These are phyloP conservation scores for Amaranthus cruentus DNA, from an alignment of 148 eudicot species.

Conservation along the genomic window DNA sequence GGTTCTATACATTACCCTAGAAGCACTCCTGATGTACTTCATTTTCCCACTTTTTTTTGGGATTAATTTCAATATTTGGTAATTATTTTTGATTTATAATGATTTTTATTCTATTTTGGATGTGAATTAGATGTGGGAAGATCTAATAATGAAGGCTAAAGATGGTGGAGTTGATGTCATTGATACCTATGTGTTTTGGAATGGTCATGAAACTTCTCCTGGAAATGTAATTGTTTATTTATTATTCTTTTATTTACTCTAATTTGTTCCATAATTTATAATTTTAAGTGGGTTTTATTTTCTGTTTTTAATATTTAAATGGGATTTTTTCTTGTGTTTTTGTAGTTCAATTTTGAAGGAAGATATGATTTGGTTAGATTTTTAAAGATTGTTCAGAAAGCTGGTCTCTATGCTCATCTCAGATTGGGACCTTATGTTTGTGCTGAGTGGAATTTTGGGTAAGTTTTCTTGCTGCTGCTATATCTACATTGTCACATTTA, in stretches of 20 bases:
- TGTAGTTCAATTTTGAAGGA: slow-evolving; percentile 82
- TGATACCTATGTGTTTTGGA: slow-evolving; percentile 92
- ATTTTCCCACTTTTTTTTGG: not conserved
- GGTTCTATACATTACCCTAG: slow-evolving; percentile 91
- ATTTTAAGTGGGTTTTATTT: not conserved
- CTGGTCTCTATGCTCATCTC: slow-evolving; percentile 85
- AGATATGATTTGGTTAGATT: slow-evolving; percentile 77
- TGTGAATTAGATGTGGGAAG: slow-evolving; percentile 79
- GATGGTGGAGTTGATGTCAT: slow-evolving; percentile 78
- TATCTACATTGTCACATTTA: no score
- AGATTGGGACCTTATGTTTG: slow-evolving; percentile 90
- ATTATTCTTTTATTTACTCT: not conserved
- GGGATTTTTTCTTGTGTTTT: not conserved
- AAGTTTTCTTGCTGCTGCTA: not conserved
- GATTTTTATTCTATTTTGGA: not conserved
- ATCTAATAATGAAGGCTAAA: slow-evolving; percentile 81
- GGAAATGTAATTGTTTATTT: slow-evolving; percentile 48
- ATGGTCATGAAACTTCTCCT: slow-evolving; percentile 84
- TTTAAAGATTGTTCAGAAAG: slow-evolving; percentile 72
- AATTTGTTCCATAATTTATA: not conserved
- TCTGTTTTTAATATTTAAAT: not conserved
- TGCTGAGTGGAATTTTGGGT: slow-evolving; percentile 98
- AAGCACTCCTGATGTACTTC: slow-evolving; percentile 79
- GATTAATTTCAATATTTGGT: not conserved
- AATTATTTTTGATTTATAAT: not conserved